A percentile compares a stretch with the other conserved stretches of the same genome.
Evolutionary conservation across 306 rosid genomes (phyloP).

Genomic region (Pachyrhizus erosus): DNA sequence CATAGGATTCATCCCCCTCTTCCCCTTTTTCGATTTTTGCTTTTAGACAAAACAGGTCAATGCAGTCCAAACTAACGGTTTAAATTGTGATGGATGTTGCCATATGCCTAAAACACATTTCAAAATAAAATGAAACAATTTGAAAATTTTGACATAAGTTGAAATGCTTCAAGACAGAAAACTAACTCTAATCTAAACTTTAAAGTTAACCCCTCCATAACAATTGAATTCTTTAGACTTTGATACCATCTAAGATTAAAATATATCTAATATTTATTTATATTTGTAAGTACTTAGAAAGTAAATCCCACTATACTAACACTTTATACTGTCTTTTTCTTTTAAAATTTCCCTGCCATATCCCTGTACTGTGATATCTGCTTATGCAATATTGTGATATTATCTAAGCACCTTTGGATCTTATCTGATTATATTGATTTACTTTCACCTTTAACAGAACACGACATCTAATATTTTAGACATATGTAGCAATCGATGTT

Average conservation of each 20-base stretch:
- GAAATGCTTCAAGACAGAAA: neutral
- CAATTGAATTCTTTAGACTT: neutral
- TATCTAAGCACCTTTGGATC: neutral
- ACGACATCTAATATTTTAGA: neutral
- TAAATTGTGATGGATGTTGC: neutral
- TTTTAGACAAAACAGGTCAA: neutral
- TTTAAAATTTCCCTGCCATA: neutral
- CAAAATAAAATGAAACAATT: neutral
- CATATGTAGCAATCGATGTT: neutral
- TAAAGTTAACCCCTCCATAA: neutral
- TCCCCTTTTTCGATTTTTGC: too few species aligned
- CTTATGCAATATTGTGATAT: neutral
- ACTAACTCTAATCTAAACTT: neutral
- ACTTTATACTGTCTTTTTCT: neutral
- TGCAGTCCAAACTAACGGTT: neutral
- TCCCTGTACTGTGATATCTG: neutral
- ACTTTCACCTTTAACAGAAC: constrained; percentile 1
- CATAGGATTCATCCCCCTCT: too few species aligned
- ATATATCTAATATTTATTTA: neutral
- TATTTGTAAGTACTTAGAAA: neutral
- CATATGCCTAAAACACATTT: constrained; percentile 10
- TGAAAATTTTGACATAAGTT: too few species aligned
- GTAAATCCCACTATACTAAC: neutral
- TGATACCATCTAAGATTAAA: neutral
- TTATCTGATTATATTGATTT: neutral